These are phyloP conservation scores for Fistulinella prunicolor DNA, from an alignment of 768 basidiomycete species.

Conservation along the genomic window DNA sequence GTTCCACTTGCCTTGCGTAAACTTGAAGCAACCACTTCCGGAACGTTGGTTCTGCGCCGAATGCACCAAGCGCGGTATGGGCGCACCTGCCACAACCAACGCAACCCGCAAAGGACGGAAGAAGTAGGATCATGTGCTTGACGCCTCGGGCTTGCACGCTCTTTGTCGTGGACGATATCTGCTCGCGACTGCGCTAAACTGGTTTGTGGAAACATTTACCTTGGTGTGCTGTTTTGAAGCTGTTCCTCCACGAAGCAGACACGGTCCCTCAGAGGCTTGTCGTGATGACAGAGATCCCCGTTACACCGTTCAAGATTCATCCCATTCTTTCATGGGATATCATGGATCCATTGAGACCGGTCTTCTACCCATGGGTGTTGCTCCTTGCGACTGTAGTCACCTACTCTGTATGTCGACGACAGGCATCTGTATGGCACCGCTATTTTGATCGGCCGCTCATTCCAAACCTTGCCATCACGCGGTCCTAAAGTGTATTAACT, in stretches of 20 bases:
- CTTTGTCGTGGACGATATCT: background rate
- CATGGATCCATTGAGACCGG: background rate
- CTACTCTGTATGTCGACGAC: background rate
- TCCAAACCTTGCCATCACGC: background rate
- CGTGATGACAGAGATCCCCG: background rate
- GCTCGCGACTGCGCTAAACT: background rate
- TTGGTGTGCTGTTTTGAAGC: background rate
- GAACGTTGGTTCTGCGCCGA: slow-evolving; percentile 59
- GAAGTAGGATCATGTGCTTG: slow-evolving; percentile 28
- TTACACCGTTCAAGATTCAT: background rate
- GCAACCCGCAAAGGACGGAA: slow-evolving; percentile 41
- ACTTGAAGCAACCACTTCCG: slow-evolving; percentile 52
- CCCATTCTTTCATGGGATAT: background rate
- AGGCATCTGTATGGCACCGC: slow-evolving; percentile 1
- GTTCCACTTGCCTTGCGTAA: slow-evolving; percentile 65
- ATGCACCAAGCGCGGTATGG: slow-evolving; percentile 42
- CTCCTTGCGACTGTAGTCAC: background rate
- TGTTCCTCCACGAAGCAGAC: background rate
- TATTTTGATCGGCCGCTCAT: background rate
- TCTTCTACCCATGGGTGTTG: background rate
- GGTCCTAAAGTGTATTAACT: background rate
- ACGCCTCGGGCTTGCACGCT: background rate
- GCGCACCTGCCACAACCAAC: slow-evolving; percentile 26
- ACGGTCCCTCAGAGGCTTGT: background rate
- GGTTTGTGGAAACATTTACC: slow-evolving; percentile 2